These are phyloP conservation scores for Suillus subluteus DNA, from an alignment of 768 basidiomycete species.

Conservation along the genomic window DNA sequence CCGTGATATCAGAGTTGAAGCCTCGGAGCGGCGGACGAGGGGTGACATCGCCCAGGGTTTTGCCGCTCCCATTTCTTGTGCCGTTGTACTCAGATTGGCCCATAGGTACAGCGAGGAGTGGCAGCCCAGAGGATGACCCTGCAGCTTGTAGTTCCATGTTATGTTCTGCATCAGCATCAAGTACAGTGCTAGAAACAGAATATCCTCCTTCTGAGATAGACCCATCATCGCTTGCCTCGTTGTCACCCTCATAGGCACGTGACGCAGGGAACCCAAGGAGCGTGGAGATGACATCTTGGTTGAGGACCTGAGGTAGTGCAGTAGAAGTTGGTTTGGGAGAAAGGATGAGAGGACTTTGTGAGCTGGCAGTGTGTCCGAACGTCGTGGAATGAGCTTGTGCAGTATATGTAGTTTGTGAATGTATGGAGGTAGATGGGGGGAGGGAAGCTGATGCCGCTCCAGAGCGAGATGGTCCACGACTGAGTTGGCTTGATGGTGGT, in stretches of 20 bases:
- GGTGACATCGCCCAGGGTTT: slow-evolving; percentile 56
- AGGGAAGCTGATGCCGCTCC: slow-evolving; percentile 6
- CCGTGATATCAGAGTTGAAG: slow-evolving; percentile 36
- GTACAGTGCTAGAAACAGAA: slow-evolving; percentile 45
- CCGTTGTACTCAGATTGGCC: slow-evolving; percentile 21
- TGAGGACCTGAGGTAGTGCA: slow-evolving; percentile 65
- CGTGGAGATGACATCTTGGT: slow-evolving; percentile 68
- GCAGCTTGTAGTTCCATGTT: slow-evolving; percentile 31
- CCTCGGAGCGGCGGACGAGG: slow-evolving; percentile 53
- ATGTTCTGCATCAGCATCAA: slow-evolving; percentile 32
- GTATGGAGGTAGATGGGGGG: slow-evolving; percentile 24
- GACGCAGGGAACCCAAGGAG: slow-evolving; percentile 58
- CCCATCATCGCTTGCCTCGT: slow-evolving; percentile 44
- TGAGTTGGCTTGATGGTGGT: slow-evolving; percentile 14
- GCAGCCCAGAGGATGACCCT: slow-evolving; percentile 38
- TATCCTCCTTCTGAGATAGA: slow-evolving; percentile 45
- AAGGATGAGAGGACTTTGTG: slow-evolving; percentile 44
- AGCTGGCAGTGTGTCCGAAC: slow-evolving; percentile 23
- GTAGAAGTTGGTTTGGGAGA: slow-evolving; percentile 60
- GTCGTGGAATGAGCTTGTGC: slow-evolving; percentile 15
- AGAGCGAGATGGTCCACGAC: slow-evolving; percentile 22
- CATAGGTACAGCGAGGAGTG: slow-evolving; percentile 33
- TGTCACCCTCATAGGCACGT: slow-evolving; percentile 57
- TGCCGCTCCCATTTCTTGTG: slow-evolving; percentile 19
- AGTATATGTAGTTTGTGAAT: slow-evolving; percentile 17